phyloP scores from a whole-genome alignment of 768 basidiomycete genomes.

The Pleurotus platypus region DNA sequence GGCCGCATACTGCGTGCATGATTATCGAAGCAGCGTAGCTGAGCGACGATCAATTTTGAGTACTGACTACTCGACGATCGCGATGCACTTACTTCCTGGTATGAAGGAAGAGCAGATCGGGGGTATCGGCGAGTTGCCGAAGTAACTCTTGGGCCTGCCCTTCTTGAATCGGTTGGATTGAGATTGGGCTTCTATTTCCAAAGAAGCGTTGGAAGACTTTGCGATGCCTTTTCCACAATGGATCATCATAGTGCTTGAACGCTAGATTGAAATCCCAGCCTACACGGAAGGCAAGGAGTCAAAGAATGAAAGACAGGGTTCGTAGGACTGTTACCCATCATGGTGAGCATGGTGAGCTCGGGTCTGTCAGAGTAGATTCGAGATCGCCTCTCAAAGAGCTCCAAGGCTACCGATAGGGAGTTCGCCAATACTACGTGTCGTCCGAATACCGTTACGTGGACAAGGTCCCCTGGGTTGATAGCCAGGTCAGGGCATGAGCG shows the following conservation, averaged over 20 bases:
- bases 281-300: background rate
- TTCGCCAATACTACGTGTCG: constrained; percentile 33
- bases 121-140: background rate
- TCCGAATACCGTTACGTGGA: constrained; percentile 32
- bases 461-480: constrained; percentile 25
- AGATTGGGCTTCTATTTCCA: background rate
- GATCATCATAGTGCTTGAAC: constrained; percentile 3
- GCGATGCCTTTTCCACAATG: constrained; percentile 1
- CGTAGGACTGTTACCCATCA: background rate
- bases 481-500: too few relatives aligned
- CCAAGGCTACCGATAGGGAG: constrained; percentile 24
- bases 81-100: constrained; percentile 3
- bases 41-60: background rate
- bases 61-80: too few relatives aligned
- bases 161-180: background rate
- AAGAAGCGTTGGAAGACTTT: constrained; percentile 3
- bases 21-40: constrained; percentile 7
- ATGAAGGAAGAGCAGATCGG: background rate
- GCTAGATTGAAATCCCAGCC: constrained; percentile 3
- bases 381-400: constrained; percentile 35
- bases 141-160: background rate
- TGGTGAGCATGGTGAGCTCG: constrained; percentile 1
- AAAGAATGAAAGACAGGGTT: background rate
- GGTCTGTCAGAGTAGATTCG: constrained; percentile 29
- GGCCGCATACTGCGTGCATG: constrained; percentile 1